Evolutionary conservation across 176 grass and related monocot species (phyloP).

Genomic region (Calamus simplicifolius): DNA sequence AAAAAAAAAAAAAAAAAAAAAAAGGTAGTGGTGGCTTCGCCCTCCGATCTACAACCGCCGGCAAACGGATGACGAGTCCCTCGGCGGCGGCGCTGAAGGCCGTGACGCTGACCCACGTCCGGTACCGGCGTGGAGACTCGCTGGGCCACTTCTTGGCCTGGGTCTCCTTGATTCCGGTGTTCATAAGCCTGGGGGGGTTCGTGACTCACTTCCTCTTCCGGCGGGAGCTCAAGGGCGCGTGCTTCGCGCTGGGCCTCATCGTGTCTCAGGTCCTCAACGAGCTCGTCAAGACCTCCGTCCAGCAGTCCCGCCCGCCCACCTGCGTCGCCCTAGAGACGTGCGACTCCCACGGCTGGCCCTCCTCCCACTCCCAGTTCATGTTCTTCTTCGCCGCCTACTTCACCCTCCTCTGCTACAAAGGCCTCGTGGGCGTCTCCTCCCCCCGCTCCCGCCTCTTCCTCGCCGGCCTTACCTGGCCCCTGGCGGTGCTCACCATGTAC

Average conservation of each 20-base stretch:
- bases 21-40: too few relatives aligned
- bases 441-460: slow-evolving; percentile 19
- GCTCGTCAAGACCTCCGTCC: slow-evolving; percentile 82
- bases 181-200: slow-evolving; percentile 92
- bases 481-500: slow-evolving; percentile 85
- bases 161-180: slow-evolving; percentile 89
- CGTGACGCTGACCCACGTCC: slow-evolving; percentile 84
- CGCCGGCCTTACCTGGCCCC: slow-evolving; percentile 54
- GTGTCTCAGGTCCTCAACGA: slow-evolving; percentile 71
- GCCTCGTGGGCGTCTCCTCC: slow-evolving; percentile 6
- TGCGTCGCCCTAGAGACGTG: slow-evolving; percentile 77
- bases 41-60: too few relatives aligned
- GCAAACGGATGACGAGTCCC: too few relatives aligned
- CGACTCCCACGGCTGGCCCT: slow-evolving; percentile 93
- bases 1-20: too few relatives aligned
- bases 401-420: slow-evolving; percentile 46
- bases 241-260: slow-evolving; percentile 64
- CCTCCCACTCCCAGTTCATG: slow-evolving; percentile 87
- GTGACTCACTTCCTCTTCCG: slow-evolving; percentile 97
- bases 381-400: slow-evolving; percentile 96
- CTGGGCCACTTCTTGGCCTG: slow-evolving; percentile 78
- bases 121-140: slow-evolving; percentile 61
- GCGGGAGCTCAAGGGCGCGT: slow-evolving; percentile 80
- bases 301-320: slow-evolving; percentile 70
- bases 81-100: slow-evolving; percentile 59